Evolutionary conservation across 2,329 filamentous ascomycete genomes (phyloP), one percentile per base, ranked within the genome.

Genomic region (Colletotrichum tamarilloi): DNA sequence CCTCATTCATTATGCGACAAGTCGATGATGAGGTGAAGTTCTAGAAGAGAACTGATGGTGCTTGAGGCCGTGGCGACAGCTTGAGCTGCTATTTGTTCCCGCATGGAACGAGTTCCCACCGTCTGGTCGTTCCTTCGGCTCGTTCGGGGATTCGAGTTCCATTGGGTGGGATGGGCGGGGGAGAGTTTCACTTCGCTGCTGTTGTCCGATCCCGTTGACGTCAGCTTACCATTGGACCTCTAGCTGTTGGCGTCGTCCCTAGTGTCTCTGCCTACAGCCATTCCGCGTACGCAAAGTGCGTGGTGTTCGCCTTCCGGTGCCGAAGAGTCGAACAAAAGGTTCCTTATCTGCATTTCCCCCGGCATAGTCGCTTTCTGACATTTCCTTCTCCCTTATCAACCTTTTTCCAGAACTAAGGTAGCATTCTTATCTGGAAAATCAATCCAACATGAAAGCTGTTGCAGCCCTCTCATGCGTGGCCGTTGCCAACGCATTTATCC

Each of bases 401-500:
- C 71, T 66, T 56, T 57, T 65, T 49, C 14, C 22, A 55, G 35
- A 71, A 49, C 4, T 5, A 28, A 59, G 38, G 16, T 46, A 69
- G 22, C 9, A 28, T 11, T 28, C 4, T 35, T 70, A 30, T 24
- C 46, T 7, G 35, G 42, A 24, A 42, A 53, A 53, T 16, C 9
- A n/a, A 42, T 26, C 2, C 59, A 73, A 74, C 55, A 89, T 88
- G 87, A 87, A 83, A 80, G 81, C 87, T 78, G 80, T 81, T 64
- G 81, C 81, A 60, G 76, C 89, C 57, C 78, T 90, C 74, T 85
- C 87, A 69, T 80, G 89, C 62, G 84, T 85, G 76, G 86, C 87
- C 35, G 75, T 87, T 62, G 81, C 84, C 74, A 81, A 86, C 65
- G 88, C 88, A 30, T 84, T 90, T 66, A 86, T 90, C 72, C 81